phyloP scores from a whole-genome alignment of 805 yeast species.

The Kockiozyma suomiensis region DNA sequence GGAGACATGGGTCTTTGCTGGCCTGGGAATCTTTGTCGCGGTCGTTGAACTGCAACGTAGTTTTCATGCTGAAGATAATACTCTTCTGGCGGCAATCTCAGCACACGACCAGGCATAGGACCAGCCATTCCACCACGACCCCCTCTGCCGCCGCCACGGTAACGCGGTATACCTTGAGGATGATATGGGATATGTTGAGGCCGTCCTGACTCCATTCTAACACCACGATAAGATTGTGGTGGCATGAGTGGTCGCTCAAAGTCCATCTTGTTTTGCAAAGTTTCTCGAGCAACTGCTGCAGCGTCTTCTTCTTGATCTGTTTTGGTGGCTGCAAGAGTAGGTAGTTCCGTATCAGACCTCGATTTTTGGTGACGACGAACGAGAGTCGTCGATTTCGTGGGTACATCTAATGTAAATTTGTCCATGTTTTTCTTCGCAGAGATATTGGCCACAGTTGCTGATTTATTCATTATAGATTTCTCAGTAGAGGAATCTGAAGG shows the following conservation, averaged over 20 bases:
- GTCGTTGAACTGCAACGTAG: conserved; percentile 1
- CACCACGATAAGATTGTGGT: too few relatives aligned
- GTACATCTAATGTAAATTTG: neutral
- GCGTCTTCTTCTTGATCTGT: neutral
- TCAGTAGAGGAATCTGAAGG: neutral
- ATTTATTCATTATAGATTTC: neutral
- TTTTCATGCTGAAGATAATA: conserved; percentile 2
- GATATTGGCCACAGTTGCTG: neutral
- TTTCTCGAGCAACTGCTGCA: too few relatives aligned
- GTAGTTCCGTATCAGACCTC: conserved; percentile 7
- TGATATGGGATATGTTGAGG: neutral
- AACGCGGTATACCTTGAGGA: conserved; percentile 3
- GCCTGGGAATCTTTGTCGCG: neutral
- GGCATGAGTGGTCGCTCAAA: too few relatives aligned
- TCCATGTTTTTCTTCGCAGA: neutral
- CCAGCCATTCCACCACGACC: conserved; percentile 8
- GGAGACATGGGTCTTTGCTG: neutral
- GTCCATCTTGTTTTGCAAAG: too few relatives aligned
- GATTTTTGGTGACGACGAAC: conserved; percentile 3
- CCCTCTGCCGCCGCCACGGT: neutral
- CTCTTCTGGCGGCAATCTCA: conserved; percentile 13
- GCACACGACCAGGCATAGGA: conserved; percentile 4
- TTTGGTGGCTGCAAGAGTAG: neutral
- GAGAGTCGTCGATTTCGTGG: neutral
- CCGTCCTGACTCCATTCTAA: neutral